Percentiles rank a stretch among this genome's conserved stretches.
These are phyloP conservation scores for Phoma sp. DNA, from an alignment of 2,329 filamentous ascomycete species.

Conservation along the genomic window DNA sequence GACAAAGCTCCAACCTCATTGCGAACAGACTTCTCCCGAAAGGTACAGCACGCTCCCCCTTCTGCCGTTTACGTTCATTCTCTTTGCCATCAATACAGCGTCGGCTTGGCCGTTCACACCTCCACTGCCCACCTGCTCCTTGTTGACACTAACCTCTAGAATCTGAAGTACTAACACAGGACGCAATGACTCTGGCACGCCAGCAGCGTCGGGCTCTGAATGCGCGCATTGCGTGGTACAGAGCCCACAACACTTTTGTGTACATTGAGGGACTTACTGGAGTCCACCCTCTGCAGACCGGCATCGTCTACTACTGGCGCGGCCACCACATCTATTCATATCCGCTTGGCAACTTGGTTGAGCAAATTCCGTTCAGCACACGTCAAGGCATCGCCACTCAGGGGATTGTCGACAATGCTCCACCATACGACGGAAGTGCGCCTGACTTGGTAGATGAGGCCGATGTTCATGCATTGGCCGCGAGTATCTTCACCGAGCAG, in stretches of 20 bases:
- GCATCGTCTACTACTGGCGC: constrained; percentile 39
- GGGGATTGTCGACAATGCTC: constrained; percentile 17
- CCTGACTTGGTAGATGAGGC: constrained; percentile 11
- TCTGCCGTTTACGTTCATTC: no score
- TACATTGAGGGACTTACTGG: constrained; percentile 35
- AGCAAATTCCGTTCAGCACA: constrained; percentile 28
- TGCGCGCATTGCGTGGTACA: constrained; percentile 2
- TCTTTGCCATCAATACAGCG: no score
- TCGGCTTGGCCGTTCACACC: no score
- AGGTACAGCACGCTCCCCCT: no score
- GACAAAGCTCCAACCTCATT: no score
- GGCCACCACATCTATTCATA: constrained; percentile 38
- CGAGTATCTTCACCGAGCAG: constrained; percentile 5
- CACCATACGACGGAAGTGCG: constrained; percentile 6
- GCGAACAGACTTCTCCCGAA: no score
- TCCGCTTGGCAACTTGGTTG: constrained; percentile 23
- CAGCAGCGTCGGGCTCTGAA: not conserved
- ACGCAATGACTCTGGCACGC: no score
- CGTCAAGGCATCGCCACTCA: constrained; percentile 27
- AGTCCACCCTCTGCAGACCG: constrained; percentile 26
- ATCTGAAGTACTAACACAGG: no score
- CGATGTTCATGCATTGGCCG: constrained; percentile 20
- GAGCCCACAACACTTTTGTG: constrained; percentile 22
- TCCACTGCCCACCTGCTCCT: no score
- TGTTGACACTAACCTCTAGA: no score